A percentile compares a stretch with the other conserved stretches of the same genome.
Evolutionary conservation across 1,139 yeast species (phyloP).

Genomic region (Saccharomycopsis hybrid): DNA sequence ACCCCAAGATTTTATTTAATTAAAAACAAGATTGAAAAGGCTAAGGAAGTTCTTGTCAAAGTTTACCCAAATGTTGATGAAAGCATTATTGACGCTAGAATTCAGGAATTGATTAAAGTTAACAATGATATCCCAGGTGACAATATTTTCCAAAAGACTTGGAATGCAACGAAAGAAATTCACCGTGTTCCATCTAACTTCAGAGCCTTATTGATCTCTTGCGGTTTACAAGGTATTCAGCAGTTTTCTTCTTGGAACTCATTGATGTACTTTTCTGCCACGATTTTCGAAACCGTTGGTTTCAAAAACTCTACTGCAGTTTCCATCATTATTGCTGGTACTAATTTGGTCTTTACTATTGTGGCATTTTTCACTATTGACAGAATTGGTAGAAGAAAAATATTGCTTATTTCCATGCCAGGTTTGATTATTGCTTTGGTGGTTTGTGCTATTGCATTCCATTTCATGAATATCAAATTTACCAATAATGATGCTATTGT

Average conservation of each 20-base stretch:
- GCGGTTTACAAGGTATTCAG: conserved; percentile 92
- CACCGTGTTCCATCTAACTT: conserved; percentile 76
- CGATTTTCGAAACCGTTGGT: conserved; percentile 85
- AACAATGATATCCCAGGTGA: conserved; percentile 62
- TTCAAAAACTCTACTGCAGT: conserved; percentile 84
- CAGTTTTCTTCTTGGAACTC: conserved; percentile 96
- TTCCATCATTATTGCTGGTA: conserved; percentile 87
- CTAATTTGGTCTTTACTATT: conserved; percentile 80
- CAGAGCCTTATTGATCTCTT: conserved; percentile 80
- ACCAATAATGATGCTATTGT: conserved; percentile 40
- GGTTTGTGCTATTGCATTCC: conserved; percentile 83
- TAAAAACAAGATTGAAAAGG: conserved; percentile 57
- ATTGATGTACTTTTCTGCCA: conserved; percentile 86
- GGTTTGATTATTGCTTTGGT: conserved; percentile 74
- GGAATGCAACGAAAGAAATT: conserved; percentile 60
- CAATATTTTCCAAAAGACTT: conserved; percentile 45
- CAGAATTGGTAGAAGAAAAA: conserved; percentile 75
- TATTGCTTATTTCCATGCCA: conserved; percentile 68
- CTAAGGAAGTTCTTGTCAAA: conserved; percentile 55
- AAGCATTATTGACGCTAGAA: conserved; percentile 49
- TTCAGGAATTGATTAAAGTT: conserved; percentile 50
- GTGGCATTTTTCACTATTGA: conserved; percentile 82
- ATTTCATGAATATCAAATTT: conserved; percentile 60
- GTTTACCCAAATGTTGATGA: conserved; percentile 54
- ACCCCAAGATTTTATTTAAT: conserved; percentile 87